Base-by-base conservation (phyloP, 495 filamentous ascomycete species). In the Trichoderma asperelloides region DNA sequence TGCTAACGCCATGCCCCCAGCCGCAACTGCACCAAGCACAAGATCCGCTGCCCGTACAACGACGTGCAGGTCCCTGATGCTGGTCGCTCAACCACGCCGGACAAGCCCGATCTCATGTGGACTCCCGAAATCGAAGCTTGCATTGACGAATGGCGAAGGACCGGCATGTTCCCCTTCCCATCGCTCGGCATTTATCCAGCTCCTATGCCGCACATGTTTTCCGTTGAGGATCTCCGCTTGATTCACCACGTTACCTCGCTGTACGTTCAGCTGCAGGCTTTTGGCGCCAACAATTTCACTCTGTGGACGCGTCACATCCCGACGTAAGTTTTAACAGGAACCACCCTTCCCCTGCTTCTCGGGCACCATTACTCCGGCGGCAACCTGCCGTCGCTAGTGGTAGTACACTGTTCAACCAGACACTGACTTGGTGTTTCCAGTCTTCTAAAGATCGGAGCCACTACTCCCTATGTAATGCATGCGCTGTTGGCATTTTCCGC, bases 1-100 rank as follows among this genome's bases (percentile, higher is more conserved):
- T 47, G 63, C 78, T 83, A 66, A 82, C 71, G 41, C 6, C 55
- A 45, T 47, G 65, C 37, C 15, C 23, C 39, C 71, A 98, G 94
- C 80, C 91, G 91, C 69, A 98, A 98, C 78, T 98, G 95, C 78
- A 97, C 94, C 65, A 98, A 98, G 76, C 95, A 98, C 77, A 96
- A 96, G 80, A 94, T 96, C 71, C 88, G 93, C 74, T 98, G 95
- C 78, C 94, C 96, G 71, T 98, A 98, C 78, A 94, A 96, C 84
- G 92, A 97, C 73, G 85, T 86, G 67, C 80, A 86, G 37, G 80
- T 84, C 28, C 82, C 87, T 70, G 86, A 88, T 65, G 88, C 90
- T 66, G 43, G 41, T n/a, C 79, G 87, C 68, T 82, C 87, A 39
- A 77, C 80, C 33, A 85, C 86, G 69, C 88, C 89, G 63, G 87